Conservation (phyloP, 2,329 filamentous ascomycete genomes). For the Zasmidium cellare region DNA sequence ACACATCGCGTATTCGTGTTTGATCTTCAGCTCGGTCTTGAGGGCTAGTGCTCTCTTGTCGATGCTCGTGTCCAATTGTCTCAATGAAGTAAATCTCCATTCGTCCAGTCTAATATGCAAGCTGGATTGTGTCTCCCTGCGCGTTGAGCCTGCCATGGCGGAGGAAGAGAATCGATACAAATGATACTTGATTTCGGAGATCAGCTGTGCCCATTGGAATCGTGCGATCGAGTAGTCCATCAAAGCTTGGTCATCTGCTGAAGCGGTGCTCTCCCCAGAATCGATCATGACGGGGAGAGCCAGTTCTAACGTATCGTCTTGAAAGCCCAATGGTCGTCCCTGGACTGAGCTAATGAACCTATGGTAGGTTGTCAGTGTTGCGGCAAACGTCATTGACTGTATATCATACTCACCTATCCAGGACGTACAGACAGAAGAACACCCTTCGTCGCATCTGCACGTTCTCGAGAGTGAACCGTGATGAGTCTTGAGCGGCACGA, state of each 20-base stretch:
- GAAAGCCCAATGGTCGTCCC: conserved; percentile 11
- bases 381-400: neutral
- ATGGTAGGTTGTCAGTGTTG: neutral
- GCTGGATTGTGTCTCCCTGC: neutral
- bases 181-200: conserved; percentile 7
- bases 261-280: neutral
- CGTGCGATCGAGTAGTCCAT: conserved; percentile 3
- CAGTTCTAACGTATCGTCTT: conserved; percentile 9
- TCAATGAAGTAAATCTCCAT: neutral
- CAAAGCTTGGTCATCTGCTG: conserved; percentile 1
- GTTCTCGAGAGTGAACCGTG: neutral
- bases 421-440: conserved; percentile 6
- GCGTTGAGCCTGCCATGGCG: neutral
- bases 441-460: conserved; percentile 4
- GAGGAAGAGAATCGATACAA: conserved; percentile 4
- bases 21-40: neutral
- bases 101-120: neutral
- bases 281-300: neutral
- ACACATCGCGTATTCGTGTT: neutral
- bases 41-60: neutral
- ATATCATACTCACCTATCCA: conserved; percentile 3
- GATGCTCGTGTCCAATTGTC: neutral
- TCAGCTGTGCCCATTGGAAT: conserved; percentile 8
- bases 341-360: conserved; percentile 5
- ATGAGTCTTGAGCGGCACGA: neutral